A percentile compares a stretch with the other conserved stretches of the same genome.
phyloP scores from a whole-genome alignment of 805 yeast genomes.

The Lipomyces oligophaga region DNA sequence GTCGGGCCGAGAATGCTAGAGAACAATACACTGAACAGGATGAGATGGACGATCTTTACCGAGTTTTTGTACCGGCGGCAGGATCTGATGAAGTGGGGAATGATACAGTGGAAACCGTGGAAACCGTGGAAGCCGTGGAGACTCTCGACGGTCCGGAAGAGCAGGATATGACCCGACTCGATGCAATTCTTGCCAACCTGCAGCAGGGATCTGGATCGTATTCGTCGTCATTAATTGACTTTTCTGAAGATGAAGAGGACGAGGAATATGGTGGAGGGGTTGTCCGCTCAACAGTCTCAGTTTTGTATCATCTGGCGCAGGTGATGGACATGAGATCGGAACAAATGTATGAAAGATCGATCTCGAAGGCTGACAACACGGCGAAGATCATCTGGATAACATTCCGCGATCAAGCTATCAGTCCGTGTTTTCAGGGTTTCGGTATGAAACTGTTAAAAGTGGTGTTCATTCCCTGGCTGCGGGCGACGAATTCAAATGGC shows the following conservation, averaged over 20 bases:
- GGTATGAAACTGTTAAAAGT: slow-evolving; percentile 14
- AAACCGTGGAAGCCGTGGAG: not conserved
- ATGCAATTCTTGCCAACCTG: not conserved
- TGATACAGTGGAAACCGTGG: not conserved
- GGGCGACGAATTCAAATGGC: slow-evolving; percentile 8
- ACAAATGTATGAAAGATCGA: slow-evolving; percentile 13
- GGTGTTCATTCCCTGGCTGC: slow-evolving; percentile 11
- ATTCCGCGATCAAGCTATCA: slow-evolving; percentile 26
- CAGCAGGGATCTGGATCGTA: slow-evolving; percentile 1
- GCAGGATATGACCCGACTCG: not conserved
- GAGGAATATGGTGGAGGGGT: not conserved
- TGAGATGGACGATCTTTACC: slow-evolving; percentile 3
- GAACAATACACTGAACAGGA: not conserved
- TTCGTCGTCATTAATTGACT: slow-evolving; percentile 6
- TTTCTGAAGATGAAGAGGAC: slow-evolving; percentile 2
- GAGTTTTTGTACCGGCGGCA: not conserved
- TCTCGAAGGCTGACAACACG: slow-evolving; percentile 21
- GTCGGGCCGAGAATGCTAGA: not conserved
- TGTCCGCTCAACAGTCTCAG: slow-evolving; percentile 3
- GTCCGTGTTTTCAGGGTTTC: slow-evolving; percentile 27
- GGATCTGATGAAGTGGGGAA: not conserved
- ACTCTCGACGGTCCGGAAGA: slow-evolving; percentile 1
- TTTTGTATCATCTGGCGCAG: slow-evolving; percentile 4
- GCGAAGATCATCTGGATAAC: slow-evolving; percentile 13
- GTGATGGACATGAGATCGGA: slow-evolving; percentile 27